Base-by-base conservation (phyloP, 306 rosid species). In the Cucumis melo region DNA sequence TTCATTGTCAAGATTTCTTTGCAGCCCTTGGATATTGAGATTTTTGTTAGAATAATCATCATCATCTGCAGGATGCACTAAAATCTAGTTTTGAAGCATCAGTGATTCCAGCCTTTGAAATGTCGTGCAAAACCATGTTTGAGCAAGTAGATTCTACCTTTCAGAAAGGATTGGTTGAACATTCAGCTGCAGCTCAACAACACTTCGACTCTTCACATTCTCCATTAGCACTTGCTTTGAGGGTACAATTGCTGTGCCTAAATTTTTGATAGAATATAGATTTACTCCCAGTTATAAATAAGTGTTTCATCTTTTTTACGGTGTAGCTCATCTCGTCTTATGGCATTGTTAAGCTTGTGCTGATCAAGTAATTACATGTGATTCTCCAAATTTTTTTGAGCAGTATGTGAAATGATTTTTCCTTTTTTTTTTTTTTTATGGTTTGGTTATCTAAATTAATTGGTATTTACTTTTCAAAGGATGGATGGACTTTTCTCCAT, bases 131-230 rank as follows among this genome's bases (percentile, higher is more conserved):
- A 87, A 84, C 91, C 65, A 88, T 95, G 99, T 95, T 95, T 86
- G 98, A 95, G 81, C 99, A 92, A 91, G 87, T 95, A 41, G 98
- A 95, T 85, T 74, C 88, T 55, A 91, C 99, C 20, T 95, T 95
- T 76, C 99, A 95, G 81, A 92, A 91, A 81, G 99, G 99, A 88
- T 86, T 92, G 91, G 80, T 78, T 75, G 99, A 95, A 82, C 98
- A 95, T 81, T 74, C 98, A 19, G 71, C 83, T 78, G 91, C 85
- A 14, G 86, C 89, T 63, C 92, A 88, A 85, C 99, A 95, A 82
- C 96, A 90, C 57, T 85, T 90, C 56, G 99, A 95, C 70, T 85
- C 96, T 51, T 80, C 88, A 19, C 92, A 93, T 62, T 88, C 96
- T 34, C 89, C 96, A 6, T 81, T 95, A 91, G 91, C 97, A 39